A percentile compares a stretch with the other conserved stretches of the same genome.
phyloP scores from a whole-genome alignment of 495 filamentous ascomycete species.

The Hypoxylon perforatum region DNA sequence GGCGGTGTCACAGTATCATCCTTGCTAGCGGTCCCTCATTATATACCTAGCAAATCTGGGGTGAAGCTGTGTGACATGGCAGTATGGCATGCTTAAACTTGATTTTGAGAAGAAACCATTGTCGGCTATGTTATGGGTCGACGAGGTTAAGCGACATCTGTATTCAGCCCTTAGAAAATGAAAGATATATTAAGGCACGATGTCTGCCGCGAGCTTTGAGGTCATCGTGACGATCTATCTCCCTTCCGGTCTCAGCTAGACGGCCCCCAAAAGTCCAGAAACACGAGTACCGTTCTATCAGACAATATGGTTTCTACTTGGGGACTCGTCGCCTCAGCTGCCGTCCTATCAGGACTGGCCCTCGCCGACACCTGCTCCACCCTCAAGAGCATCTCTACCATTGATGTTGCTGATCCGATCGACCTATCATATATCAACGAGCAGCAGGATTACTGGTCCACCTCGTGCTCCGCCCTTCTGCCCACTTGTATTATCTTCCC shows the following conservation, averaged over 20 bases:
- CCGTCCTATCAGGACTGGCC: slow-evolving; percentile 29
- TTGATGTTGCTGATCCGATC: slow-evolving; percentile 47
- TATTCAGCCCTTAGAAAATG: background rate
- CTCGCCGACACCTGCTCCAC: slow-evolving; percentile 50
- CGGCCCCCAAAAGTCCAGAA: background rate
- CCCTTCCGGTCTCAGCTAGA: background rate
- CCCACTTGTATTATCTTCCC: slow-evolving; percentile 62
- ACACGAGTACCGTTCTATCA: background rate
- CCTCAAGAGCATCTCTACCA: slow-evolving; percentile 43
- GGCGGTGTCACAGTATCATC: slow-evolving; percentile 7
- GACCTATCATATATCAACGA: slow-evolving; percentile 48
- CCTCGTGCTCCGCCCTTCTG: slow-evolving; percentile 52
- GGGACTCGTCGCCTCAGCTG: slow-evolving; percentile 21
- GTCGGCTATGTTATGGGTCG: slow-evolving; percentile 5
- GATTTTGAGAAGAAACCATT: slow-evolving; percentile 1
- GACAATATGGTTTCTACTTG: slow-evolving; percentile 30
- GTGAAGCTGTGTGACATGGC: slow-evolving; percentile 21
- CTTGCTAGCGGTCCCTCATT: slow-evolving; percentile 16
- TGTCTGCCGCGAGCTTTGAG: background rate
- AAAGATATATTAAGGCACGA: slow-evolving; percentile 26
- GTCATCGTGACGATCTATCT: background rate
- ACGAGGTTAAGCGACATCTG: slow-evolving; percentile 1
- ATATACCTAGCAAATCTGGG: slow-evolving; percentile 20
- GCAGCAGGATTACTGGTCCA: slow-evolving; percentile 61
- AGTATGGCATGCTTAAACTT: slow-evolving; percentile 21